A percentile compares a stretch with the other conserved stretches of the same genome.
phyloP scores from a whole-genome alignment of 352 stramenopile genomes.

The Globisporangium polare region DNA sequence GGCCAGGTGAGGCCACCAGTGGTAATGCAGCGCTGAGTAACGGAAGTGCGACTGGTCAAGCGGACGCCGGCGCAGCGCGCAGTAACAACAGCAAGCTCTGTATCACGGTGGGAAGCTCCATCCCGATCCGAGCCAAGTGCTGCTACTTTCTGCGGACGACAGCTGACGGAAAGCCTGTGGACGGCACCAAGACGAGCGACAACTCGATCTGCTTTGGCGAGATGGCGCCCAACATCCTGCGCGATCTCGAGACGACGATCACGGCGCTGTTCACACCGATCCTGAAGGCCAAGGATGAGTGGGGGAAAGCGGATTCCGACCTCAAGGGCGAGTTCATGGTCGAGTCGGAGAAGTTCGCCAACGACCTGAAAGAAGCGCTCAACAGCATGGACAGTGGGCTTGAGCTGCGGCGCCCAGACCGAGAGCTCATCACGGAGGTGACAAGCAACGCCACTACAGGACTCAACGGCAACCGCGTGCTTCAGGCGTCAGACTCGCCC shows the following conservation, averaged over 20 bases:
- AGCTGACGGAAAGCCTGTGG: constrained; percentile 67
- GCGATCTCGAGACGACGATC: constrained; percentile 79
- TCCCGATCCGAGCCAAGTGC: constrained; percentile 74
- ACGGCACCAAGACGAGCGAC: constrained; percentile 72
- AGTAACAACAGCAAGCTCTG: constrained; percentile 52
- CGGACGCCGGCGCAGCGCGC: not conserved
- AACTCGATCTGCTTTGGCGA: constrained; percentile 83
- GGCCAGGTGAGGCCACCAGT: constrained; percentile 12
- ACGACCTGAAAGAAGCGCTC: constrained; percentile 93
- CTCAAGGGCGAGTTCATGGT: constrained; percentile 91
- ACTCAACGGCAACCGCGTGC: constrained; percentile 35
- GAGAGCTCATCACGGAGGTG: constrained; percentile 64
- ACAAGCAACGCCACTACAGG: constrained; percentile 35
- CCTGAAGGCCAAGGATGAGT: constrained; percentile 92
- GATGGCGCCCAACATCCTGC: constrained; percentile 76
- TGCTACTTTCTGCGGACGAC: constrained; percentile 82
- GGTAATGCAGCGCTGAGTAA: constrained; percentile 5
- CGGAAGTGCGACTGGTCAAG: not conserved
- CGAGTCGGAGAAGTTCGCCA: constrained; percentile 94
- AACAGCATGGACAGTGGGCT: constrained; percentile 95
- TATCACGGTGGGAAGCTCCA: constrained; percentile 60
- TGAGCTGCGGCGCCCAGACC: constrained; percentile 88
- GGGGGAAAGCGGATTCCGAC: constrained; percentile 93
- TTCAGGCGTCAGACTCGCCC: constrained; percentile 84
- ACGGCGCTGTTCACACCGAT: constrained; percentile 88